These are phyloP conservation scores for Geranium brycei DNA, from an alignment of 345 rosid genomes.

Conservation along the genomic window DNA sequence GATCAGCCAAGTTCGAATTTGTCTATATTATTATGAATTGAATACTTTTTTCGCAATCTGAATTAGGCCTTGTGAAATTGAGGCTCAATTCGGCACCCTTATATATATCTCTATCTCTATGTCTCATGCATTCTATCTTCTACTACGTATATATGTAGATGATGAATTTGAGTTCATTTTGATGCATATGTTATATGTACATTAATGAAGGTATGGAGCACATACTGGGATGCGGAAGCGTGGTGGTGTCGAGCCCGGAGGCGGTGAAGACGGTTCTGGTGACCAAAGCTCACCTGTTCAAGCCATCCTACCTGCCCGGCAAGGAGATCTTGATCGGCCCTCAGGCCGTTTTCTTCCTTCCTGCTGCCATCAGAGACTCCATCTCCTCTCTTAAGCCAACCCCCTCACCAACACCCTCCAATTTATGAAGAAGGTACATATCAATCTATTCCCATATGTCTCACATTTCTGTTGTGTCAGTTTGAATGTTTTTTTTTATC, in stretches of 20 bases:
- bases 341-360: constrained; percentile 73
- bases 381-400: constrained; percentile 14
- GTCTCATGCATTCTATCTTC: too few relatives aligned
- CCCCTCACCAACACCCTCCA: constrained; percentile 53
- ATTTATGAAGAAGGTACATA: constrained; percentile 64
- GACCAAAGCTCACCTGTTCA: constrained; percentile 58
- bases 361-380: constrained; percentile 38
- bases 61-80: too few relatives aligned
- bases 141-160: too few relatives aligned
- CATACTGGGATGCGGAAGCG: constrained; percentile 76
- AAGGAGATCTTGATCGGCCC: constrained; percentile 82
- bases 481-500: too few relatives aligned
- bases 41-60: too few relatives aligned
- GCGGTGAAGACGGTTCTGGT: constrained; percentile 65
- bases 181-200: background rate
- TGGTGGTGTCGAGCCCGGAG: constrained; percentile 78
- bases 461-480: too few relatives aligned
- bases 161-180: too few relatives aligned
- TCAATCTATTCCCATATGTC: too few relatives aligned
- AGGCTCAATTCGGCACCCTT: too few relatives aligned
- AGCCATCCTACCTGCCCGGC: constrained; percentile 80
- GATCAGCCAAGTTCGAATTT: too few relatives aligned
- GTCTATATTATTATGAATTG: too few relatives aligned
- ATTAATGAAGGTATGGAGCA: constrained; percentile 47
- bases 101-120: too few relatives aligned